phyloP scores from a whole-genome alignment of 306 rosid genomes.

The Quercus variabilis region DNA sequence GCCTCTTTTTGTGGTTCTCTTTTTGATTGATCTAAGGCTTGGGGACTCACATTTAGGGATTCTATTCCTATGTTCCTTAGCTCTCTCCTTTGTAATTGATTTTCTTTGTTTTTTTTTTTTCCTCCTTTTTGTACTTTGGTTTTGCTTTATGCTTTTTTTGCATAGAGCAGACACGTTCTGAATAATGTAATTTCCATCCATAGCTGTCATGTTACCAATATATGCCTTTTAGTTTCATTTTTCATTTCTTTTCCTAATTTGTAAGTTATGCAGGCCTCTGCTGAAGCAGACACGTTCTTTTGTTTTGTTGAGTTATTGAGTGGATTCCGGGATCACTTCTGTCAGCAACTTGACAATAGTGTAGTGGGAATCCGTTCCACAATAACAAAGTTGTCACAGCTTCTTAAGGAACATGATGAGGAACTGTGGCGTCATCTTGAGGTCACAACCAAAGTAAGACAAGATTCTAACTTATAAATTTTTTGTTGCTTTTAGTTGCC shows the following conservation, averaged over 20 bases:
- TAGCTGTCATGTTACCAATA: neutral
- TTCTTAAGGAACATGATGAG: slow-evolving; percentile 91
- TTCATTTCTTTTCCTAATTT: slow-evolving; percentile 33
- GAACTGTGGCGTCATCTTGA: slow-evolving; percentile 99
- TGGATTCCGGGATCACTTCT: slow-evolving; percentile 94
- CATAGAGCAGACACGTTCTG: too few relatives aligned
- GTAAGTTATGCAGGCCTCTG: slow-evolving; percentile 64
- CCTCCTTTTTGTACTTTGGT: too few relatives aligned
- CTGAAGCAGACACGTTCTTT: slow-evolving; percentile 97
- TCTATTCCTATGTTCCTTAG: too few relatives aligned
- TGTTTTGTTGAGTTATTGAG: slow-evolving; percentile 96
- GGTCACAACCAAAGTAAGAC: slow-evolving; percentile 85
- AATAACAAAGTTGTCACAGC: slow-evolving; percentile 81
- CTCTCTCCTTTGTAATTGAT: too few relatives aligned
- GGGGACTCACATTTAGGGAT: too few relatives aligned
- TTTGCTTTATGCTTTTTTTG: too few relatives aligned
- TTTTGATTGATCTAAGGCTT: too few relatives aligned
- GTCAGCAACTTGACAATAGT: slow-evolving; percentile 98
- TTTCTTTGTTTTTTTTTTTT: too few relatives aligned
- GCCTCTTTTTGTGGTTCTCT: too few relatives aligned
- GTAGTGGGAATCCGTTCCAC: slow-evolving; percentile 98
- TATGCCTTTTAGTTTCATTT: neutral
- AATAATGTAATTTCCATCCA: neutral
- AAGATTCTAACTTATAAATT: slow-evolving; percentile 7
- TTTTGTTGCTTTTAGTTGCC: neutral